Percentiles rank a stretch among this genome's conserved stretches.
Conservation (phyloP, 2,329 filamentous ascomycete species). For the Neopestalotiopsis sp. region DNA sequence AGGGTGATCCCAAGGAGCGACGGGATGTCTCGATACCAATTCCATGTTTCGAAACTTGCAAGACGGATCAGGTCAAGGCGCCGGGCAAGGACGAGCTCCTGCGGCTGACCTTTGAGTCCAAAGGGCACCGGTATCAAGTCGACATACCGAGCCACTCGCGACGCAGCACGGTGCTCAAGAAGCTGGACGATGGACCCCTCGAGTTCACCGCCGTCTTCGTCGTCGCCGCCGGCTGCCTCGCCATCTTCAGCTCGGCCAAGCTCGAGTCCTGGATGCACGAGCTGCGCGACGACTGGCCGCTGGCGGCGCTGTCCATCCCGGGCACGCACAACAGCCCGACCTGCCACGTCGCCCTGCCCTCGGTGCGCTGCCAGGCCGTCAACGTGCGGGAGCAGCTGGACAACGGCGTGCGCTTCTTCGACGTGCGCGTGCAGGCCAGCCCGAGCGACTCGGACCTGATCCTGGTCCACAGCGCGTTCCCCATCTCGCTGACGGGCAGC, state of each 20-base stretch:
- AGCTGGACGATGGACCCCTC: slow-evolving; percentile 54
- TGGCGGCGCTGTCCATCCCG: slow-evolving; percentile 86
- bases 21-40: slow-evolving; percentile 68
- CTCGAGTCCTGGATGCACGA: slow-evolving; percentile 81
- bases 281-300: slow-evolving; percentile 71
- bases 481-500: slow-evolving; percentile 79
- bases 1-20: slow-evolving; percentile 61
- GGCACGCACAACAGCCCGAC: slow-evolving; percentile 96
- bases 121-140: slow-evolving; percentile 70
- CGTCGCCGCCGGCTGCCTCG: slow-evolving; percentile 56
- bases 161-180: slow-evolving; percentile 65
- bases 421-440: slow-evolving; percentile 74
- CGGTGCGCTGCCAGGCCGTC: slow-evolving; percentile 90
- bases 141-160: slow-evolving; percentile 69
- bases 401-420: slow-evolving; percentile 93
- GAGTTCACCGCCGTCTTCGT: slow-evolving; percentile 71
- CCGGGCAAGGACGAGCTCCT: slow-evolving; percentile 66
- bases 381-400: slow-evolving; percentile 77
- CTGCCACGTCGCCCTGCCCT: slow-evolving; percentile 82
- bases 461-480: slow-evolving; percentile 90
- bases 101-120: slow-evolving; percentile 74
- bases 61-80: slow-evolving; percentile 65
- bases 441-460: slow-evolving; percentile 68
- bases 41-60: slow-evolving; percentile 69
- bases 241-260: slow-evolving; percentile 73